Base-by-base conservation (phyloP, 805 yeast genomes). In the Saturnispora serradocipensis region DNA sequence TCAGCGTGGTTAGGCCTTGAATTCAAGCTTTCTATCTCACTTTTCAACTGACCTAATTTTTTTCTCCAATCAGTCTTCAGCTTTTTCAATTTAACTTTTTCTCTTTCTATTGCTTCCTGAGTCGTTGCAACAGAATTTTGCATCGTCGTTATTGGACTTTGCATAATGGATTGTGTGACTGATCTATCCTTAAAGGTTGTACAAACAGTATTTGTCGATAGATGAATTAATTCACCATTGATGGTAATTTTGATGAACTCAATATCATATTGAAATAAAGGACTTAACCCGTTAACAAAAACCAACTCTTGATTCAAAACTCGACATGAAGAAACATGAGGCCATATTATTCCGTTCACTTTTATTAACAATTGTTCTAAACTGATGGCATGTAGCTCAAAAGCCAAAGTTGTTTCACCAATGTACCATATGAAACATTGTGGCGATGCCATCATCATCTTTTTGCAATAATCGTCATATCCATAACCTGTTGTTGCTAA, bases 291-390 rank as follows among this genome's bases (percentile, higher is more conserved):
- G 57, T 80, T 76, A 16, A 84, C 79, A 1, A 81, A 73, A n/a
- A 81, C 72, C 48, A 75, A 67, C 49, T 76, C 78, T 44, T 76
- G 76, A 32, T 74, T 73, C 22, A 68, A 68, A 16, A 70, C 61
- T 15, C 71, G 69, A 45, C 80, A 80, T 38, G 77, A 71, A 0
- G 81, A 72, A 1, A 80, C 79, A 59, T 82, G 87, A 25, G 81
- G 76, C 89, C 89, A 84, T 13, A 77, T 72, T 22, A 83, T 74
- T 22, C 87, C 88, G 58, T 84, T 83, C 4, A 84, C 87, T 50
- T 71, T 66, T 11, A 73, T 74, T 45, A 71, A 67, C 5, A 75
- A 61, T 50, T 67, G 74, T 47, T 73, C 72, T 50, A 71, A 68
- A 44, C 64, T 62, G 18, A 72, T 72, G 48, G 77, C 72, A 47